Conservation (phyloP, 345 rosid species). For the Reutealis trisperma region DNA sequence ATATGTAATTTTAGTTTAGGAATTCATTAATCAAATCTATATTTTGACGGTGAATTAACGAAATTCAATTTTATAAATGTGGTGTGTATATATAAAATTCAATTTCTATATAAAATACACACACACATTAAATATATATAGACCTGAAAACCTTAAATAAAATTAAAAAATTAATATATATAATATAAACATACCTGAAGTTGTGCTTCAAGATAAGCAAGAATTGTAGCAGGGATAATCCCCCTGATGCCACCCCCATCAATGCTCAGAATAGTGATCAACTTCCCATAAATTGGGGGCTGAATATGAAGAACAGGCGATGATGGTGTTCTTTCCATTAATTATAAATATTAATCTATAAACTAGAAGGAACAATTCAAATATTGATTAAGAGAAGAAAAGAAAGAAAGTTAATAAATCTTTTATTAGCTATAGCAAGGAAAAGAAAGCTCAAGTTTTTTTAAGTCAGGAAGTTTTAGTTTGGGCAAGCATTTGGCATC, state of each 20-base stretch:
- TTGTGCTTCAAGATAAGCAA: slow-evolving; percentile 23
- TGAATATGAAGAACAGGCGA: background rate
- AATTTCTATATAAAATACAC: background rate
- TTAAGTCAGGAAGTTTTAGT: no score
- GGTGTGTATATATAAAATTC: no score
- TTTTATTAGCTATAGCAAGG: no score
- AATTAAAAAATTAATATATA: no score
- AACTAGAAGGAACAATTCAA: background rate
- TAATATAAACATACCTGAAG: slow-evolving; percentile 15
- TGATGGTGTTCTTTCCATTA: background rate
- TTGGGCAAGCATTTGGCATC: no score
- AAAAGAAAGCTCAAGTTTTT: no score
- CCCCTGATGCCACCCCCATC: slow-evolving; percentile 28
- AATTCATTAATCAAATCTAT: no score
- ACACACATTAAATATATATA: background rate
- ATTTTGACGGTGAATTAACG: no score
- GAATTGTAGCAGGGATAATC: slow-evolving; percentile 19
- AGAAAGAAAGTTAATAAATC: background rate
- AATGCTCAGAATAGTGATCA: slow-evolving; percentile 20
- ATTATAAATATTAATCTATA: background rate
- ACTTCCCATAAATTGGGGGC: background rate
- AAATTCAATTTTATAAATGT: no score
- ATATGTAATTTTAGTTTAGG: no score
- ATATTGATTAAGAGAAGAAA: background rate
- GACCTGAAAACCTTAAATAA: no score